Percentiles rank a stretch among this genome's conserved stretches.
phyloP scores from a whole-genome alignment of 139 green algal genomes.

The Chlorella vulgaris region DNA sequence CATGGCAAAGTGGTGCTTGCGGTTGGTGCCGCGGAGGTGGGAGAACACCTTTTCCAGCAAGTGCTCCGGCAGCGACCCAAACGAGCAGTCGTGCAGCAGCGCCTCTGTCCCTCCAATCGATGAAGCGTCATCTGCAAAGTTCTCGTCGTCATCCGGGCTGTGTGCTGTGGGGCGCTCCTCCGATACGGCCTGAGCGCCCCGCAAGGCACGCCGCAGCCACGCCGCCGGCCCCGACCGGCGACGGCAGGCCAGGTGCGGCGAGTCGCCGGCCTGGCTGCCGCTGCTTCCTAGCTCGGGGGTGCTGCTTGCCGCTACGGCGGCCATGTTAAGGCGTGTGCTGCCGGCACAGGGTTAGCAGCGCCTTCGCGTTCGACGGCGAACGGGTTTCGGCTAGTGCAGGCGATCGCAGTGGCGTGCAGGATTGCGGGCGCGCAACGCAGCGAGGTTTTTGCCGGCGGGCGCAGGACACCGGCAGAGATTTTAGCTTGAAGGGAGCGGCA shows the following conservation, averaged over 20 bases:
- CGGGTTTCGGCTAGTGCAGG: too few species aligned
- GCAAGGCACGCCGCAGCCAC: slow-evolving; percentile 25
- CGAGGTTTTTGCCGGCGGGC: too few species aligned
- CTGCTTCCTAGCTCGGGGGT: background rate
- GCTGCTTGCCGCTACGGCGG: too few species aligned
- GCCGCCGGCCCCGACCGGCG: background rate
- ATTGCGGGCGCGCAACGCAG: too few species aligned
- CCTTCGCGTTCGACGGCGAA: too few species aligned
- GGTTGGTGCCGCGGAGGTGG: slow-evolving; percentile 22
- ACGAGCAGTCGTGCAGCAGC: background rate
- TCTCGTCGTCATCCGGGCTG: background rate
- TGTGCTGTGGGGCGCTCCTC: background rate
- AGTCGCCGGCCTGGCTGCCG: background rate
- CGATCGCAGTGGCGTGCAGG: too few species aligned
- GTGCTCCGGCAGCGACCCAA: slow-evolving; percentile 26
- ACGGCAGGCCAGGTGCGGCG: background rate
- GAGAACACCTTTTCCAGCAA: slow-evolving; percentile 32
- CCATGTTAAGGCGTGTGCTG: too few species aligned
- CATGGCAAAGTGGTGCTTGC: slow-evolving; percentile 38
- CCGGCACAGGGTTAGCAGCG: too few species aligned
- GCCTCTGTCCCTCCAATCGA: background rate
- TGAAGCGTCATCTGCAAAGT: slow-evolving; percentile 5
- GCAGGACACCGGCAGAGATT: too few species aligned
- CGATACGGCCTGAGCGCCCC: slow-evolving; percentile 30
- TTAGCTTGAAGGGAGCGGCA: too few species aligned